Evolutionary conservation across 768 basidiomycete species (phyloP).

Genomic region (Mycena galericulata): DNA sequence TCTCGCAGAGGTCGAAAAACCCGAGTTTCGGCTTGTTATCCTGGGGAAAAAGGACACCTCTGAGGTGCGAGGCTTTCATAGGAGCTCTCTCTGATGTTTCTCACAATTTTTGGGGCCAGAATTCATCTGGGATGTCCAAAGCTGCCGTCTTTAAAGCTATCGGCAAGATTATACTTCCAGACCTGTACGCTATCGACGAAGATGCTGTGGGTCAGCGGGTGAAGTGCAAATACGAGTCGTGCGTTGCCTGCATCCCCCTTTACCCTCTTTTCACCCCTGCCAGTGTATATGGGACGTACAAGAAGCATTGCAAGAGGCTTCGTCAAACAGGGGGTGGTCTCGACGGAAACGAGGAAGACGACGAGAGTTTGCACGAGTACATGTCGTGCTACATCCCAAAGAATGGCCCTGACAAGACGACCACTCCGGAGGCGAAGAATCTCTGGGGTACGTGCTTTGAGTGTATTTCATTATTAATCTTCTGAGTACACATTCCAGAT

Average conservation of each 20-base stretch:
- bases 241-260: background rate
- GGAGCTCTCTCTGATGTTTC: background rate
- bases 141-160: slow-evolving; percentile 20
- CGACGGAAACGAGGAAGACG: slow-evolving; percentile 9
- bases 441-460: slow-evolving; percentile 39
- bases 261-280: background rate
- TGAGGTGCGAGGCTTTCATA: background rate
- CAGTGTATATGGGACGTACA: slow-evolving; percentile 18
- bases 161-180: slow-evolving; percentile 16
- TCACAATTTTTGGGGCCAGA: background rate
- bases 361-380: slow-evolving; percentile 8
- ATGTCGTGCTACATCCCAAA: slow-evolving; percentile 18
- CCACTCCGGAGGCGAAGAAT: slow-evolving; percentile 33
- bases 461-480: background rate
- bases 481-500: slow-evolving; percentile 1
- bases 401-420: slow-evolving; percentile 31
- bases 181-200: background rate
- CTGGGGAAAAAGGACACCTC: slow-evolving; percentile 6
- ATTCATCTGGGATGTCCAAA: slow-evolving; percentile 10
- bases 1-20: slow-evolving; percentile 1
- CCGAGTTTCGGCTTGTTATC: background rate
- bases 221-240: slow-evolving; percentile 15
- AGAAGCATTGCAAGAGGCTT: slow-evolving; percentile 7
- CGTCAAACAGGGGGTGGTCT: slow-evolving; percentile 29
- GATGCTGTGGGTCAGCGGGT: slow-evolving; percentile 15